Conservation (phyloP, 345 rosid species). For the Combretum micranthum region DNA sequence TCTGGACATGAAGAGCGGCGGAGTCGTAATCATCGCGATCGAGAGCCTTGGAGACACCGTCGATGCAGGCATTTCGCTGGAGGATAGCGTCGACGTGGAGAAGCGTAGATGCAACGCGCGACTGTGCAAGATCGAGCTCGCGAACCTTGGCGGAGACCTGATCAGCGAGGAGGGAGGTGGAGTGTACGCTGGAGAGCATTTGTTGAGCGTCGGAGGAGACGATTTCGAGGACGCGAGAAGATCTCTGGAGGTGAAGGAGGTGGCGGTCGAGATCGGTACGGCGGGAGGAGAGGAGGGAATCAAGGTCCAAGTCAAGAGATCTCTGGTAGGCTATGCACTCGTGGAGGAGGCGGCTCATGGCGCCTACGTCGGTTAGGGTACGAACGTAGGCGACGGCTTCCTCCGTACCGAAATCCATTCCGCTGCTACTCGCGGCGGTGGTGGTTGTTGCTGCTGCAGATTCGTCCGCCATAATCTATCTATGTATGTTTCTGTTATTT, state of each 20-base stretch:
- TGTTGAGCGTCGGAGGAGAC: conserved; percentile 70
- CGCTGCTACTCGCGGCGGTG: too few relatives aligned
- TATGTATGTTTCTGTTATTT: too few relatives aligned
- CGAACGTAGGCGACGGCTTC: conserved; percentile 60
- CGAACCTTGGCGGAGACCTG: conserved; percentile 89
- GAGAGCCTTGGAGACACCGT: conserved; percentile 69
- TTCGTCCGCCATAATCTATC: too few relatives aligned
- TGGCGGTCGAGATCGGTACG: conserved; percentile 75
- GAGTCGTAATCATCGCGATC: conserved; percentile 74
- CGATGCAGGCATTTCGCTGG: conserved; percentile 76
- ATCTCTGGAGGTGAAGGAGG: conserved; percentile 58
- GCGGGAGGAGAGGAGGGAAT: conserved; percentile 56
- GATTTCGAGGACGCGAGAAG: conserved; percentile 71
- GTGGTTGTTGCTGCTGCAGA: too few relatives aligned
- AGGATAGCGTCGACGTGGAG: conserved; percentile 84
- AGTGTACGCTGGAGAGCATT: conserved; percentile 70
- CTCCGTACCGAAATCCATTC: conserved; percentile 46
- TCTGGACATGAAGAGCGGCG: conserved; percentile 72
- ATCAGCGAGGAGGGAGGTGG: conserved; percentile 86
- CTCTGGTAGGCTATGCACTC: conserved; percentile 98
- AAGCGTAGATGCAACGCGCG: conserved; percentile 73
- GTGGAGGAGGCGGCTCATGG: conserved; percentile 96
- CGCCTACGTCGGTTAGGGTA: conserved; percentile 83
- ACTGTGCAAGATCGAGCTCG: conserved; percentile 91
- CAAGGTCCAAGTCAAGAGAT: conserved; percentile 72